These are phyloP conservation scores for Oligophagozyma castellii DNA, from an alignment of 1,139 yeast genomes.

Conservation along the genomic window DNA sequence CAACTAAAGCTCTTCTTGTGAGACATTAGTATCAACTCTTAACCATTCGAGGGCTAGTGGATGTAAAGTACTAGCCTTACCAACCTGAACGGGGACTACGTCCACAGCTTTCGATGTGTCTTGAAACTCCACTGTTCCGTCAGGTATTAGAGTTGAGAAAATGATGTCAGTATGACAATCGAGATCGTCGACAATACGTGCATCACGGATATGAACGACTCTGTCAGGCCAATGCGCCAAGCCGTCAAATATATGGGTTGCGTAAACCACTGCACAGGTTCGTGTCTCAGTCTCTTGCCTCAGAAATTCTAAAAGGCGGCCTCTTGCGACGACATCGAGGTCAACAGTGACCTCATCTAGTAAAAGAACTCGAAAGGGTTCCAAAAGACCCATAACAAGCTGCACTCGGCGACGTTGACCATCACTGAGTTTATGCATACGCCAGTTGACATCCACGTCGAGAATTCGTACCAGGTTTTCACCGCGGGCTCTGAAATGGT, in stretches of 20 bases:
- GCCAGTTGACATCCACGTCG: conserved; percentile 81
- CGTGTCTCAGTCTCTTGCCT: conserved; percentile 54
- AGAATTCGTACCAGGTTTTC: conserved; percentile 59
- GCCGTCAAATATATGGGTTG: conserved; percentile 95
- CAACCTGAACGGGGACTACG: conserved; percentile 24
- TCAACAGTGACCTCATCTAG: conserved; percentile 95
- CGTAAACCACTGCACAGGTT: conserved; percentile 66
- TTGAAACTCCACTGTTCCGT: conserved; percentile 10
- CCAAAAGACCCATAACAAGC: conserved; percentile 78
- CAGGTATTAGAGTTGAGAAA: conserved; percentile 15
- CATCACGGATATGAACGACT: conserved; percentile 66
- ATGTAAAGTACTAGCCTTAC: conserved; percentile 43
- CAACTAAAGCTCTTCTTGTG: too few relatives aligned
- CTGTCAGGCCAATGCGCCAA: conserved; percentile 81
- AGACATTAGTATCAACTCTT: conserved; percentile 28
- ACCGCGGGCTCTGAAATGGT: conserved; percentile 55
- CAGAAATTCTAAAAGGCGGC: conserved; percentile 55
- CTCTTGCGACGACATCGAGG: conserved; percentile 81
- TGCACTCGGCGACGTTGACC: conserved; percentile 94
- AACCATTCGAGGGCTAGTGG: conserved; percentile 64
- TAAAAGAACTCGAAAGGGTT: conserved; percentile 76
- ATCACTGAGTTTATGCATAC: conserved; percentile 83
- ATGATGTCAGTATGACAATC: conserved; percentile 24
- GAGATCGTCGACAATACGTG: conserved; percentile 30
- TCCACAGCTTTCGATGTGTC: conserved; percentile 6